Conservation (phyloP, 2,329 filamentous ascomycete genomes). For the Hirsutella thompsonii region DNA sequence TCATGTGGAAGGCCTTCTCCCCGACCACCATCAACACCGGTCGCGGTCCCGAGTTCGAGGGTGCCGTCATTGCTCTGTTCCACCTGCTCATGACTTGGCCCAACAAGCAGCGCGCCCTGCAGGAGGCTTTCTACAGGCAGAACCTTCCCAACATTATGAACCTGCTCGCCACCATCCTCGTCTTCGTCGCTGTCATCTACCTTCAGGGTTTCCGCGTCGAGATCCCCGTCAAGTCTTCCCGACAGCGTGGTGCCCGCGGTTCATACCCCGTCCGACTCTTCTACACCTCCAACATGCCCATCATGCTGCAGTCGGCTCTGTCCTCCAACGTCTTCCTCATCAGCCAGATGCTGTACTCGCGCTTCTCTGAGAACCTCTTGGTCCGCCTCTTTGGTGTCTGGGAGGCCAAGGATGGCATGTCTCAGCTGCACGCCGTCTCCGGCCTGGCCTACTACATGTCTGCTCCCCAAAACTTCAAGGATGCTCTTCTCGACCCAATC, state of each 20-base stretch:
- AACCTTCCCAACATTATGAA: slow-evolving; percentile 99
- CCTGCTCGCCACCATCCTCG: slow-evolving; percentile 78
- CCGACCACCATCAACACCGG: slow-evolving; percentile 99
- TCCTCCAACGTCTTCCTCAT: slow-evolving; percentile 99
- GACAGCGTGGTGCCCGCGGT: slow-evolving; percentile 95
- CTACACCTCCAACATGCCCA: slow-evolving; percentile 99
- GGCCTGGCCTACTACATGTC: slow-evolving; percentile 99
- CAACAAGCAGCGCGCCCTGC: slow-evolving; percentile 97
- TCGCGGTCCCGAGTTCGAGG: slow-evolving; percentile 97
- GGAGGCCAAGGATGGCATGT: slow-evolving; percentile 92
- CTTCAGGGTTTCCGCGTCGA: slow-evolving; percentile 98
- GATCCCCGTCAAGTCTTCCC: slow-evolving; percentile 98
- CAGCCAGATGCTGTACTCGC: slow-evolving; percentile 98
- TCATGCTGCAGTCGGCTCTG: slow-evolving; percentile 98
- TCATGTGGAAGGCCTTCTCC: slow-evolving; percentile 99
- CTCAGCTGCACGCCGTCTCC: slow-evolving; percentile 85
- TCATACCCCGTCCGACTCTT: slow-evolving; percentile 98
- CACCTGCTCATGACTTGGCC: slow-evolving; percentile 97
- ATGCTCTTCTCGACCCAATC: slow-evolving; percentile 90
- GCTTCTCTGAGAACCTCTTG: slow-evolving; percentile 97
- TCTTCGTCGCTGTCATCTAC: slow-evolving; percentile 98
- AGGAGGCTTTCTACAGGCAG: slow-evolving; percentile 98
- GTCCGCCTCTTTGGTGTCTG: slow-evolving; percentile 96
- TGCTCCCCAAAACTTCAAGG: slow-evolving; percentile 92
- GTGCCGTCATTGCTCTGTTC: slow-evolving; percentile 93